Percentiles rank a stretch among this genome's conserved stretches.
Evolutionary conservation across 1,284 basidiomycete species (phyloP).

Genomic region (Tilletia setariae): DNA sequence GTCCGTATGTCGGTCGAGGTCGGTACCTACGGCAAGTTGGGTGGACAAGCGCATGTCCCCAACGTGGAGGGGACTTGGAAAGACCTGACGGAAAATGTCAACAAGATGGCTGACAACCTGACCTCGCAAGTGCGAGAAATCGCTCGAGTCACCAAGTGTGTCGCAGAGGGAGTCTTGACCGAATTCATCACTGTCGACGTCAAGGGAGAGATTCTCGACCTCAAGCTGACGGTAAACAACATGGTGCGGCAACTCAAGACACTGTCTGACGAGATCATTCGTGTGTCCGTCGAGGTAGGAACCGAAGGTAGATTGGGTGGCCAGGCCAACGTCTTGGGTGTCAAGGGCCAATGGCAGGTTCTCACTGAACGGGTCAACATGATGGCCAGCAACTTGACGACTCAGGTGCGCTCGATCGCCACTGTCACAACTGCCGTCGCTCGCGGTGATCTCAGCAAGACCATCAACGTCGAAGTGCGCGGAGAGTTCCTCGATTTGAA

Average conservation of each 20-base stretch:
- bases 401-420: constrained; percentile 69
- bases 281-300: constrained; percentile 76
- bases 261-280: constrained; percentile 59
- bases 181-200: constrained; percentile 92
- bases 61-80: constrained; percentile 59
- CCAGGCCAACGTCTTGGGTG: constrained; percentile 70
- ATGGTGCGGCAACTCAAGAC: constrained; percentile 53
- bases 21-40: constrained; percentile 52
- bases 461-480: constrained; percentile 53
- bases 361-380: constrained; percentile 55
- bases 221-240: constrained; percentile 63
- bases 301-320: constrained; percentile 85
- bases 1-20: constrained; percentile 55
- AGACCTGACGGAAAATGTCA: constrained; percentile 57
- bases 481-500: constrained; percentile 54
- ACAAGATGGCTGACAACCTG: constrained; percentile 57
- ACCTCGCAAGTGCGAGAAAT: constrained; percentile 53
- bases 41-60: constrained; percentile 53
- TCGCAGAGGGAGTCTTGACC: constrained; percentile 84
- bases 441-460: constrained; percentile 52
- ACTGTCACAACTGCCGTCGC: constrained; percentile 52
- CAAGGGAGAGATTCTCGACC: constrained; percentile 91
- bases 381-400: constrained; percentile 70
- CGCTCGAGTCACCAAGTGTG: constrained; percentile 58
- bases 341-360: constrained; percentile 57